phyloP scores from a whole-genome alignment of 2,329 filamentous ascomycete species.

The Aureobasidium sp. region DNA sequence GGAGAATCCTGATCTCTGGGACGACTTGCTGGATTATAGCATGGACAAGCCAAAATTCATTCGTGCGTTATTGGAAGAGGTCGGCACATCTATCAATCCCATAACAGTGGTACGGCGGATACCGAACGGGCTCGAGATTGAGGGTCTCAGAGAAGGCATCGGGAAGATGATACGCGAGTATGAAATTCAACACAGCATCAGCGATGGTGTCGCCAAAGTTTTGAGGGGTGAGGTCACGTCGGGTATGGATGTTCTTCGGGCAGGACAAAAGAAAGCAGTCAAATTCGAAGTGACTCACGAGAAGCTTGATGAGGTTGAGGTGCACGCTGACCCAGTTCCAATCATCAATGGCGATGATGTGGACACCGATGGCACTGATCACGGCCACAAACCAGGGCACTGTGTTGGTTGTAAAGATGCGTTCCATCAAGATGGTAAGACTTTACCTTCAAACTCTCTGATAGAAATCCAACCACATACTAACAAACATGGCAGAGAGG shows the following conservation, averaged over 20 bases:
- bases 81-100: slow-evolving; percentile 87
- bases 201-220: slow-evolving; percentile 78
- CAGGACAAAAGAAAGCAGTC: slow-evolving; percentile 74
- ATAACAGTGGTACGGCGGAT: slow-evolving; percentile 85
- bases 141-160: slow-evolving; percentile 80
- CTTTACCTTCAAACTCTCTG: neutral
- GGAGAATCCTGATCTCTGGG: slow-evolving; percentile 87
- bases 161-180: slow-evolving; percentile 91
- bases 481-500: slow-evolving; percentile 39
- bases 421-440: slow-evolving; percentile 33
- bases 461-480: neutral
- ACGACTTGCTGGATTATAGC: slow-evolving; percentile 86
- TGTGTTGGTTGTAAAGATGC: slow-evolving; percentile 33
- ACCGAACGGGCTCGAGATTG: slow-evolving; percentile 85
- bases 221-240: slow-evolving; percentile 78
- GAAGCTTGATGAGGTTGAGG: slow-evolving; percentile 27
- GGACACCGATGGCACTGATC: slow-evolving; percentile 19
- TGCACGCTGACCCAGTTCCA: slow-evolving; percentile 25
- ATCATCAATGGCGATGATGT: slow-evolving; percentile 18
- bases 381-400: slow-evolving; percentile 28
- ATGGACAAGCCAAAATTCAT: slow-evolving; percentile 99
- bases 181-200: slow-evolving; percentile 90
- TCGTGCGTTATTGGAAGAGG: slow-evolving; percentile 81
- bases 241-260: slow-evolving; percentile 73
- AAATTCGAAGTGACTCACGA: slow-evolving; percentile 70